Evolutionary conservation across 805 yeast species (phyloP).

Genomic region (Candida parachauliodes): DNA sequence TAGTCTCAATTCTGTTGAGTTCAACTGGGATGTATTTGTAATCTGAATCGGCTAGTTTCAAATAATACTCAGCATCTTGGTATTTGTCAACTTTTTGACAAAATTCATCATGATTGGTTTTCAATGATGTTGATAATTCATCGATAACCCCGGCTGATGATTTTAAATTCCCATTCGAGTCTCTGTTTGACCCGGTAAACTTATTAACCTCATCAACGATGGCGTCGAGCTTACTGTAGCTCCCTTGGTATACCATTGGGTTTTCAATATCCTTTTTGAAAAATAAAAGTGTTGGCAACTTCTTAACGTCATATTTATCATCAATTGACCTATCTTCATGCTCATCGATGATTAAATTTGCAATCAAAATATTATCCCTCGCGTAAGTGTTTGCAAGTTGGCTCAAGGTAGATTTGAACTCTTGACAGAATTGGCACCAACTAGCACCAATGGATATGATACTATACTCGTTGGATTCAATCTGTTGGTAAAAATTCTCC

Average conservation of each 20-base stretch:
- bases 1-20: conserved; percentile 39
- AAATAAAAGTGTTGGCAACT: conserved; percentile 54
- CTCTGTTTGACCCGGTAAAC: conserved; percentile 24
- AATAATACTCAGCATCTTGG: conserved; percentile 35
- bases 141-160: conserved; percentile 29
- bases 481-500: conserved; percentile 39
- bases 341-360: conserved; percentile 43
- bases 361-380: conserved; percentile 31
- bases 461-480: conserved; percentile 25
- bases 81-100: not conserved
- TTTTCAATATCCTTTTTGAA: conserved; percentile 30
- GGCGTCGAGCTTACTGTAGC: conserved; percentile 13
- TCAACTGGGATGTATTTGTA: conserved; percentile 47
- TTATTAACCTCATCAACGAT: conserved; percentile 27
- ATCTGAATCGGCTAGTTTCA: conserved; percentile 41
- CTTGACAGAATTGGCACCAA: conserved; percentile 60
- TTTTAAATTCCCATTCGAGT: conserved; percentile 29
- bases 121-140: conserved; percentile 10
- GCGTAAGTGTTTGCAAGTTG: conserved; percentile 43
- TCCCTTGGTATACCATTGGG: conserved; percentile 27
- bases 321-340: conserved; percentile 42
- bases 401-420: conserved; percentile 49
- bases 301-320: conserved; percentile 37
- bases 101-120: conserved; percentile 3
- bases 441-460: conserved; percentile 57